Base-by-base conservation (phyloP, 1,284 basidiomycete genomes). In the Ustilago trichophora region DNA sequence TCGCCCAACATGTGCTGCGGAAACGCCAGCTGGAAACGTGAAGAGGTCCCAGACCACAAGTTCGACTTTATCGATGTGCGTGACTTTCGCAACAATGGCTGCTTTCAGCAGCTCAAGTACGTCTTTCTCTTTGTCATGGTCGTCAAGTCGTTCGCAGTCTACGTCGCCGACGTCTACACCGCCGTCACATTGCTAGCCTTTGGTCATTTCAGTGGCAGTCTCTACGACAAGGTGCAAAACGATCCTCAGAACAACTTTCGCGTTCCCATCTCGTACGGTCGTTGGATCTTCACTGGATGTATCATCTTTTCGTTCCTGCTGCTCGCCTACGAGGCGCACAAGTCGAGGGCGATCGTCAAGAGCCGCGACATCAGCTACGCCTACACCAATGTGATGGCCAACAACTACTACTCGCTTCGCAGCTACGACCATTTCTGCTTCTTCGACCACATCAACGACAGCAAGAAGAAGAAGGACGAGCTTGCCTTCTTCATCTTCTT, bases 401-500 rank as follows among this genome's bases (percentile, higher is more conserved):
- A 98, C 83, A 87, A 93, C 81, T 77, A 73, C 63, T 76, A 76
- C 50, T 68, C 55, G 35, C 22, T 78, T 91, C 91, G 91, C 53
- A 92, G 91, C 40, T 98, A 98, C 82, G 90, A 96, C 82, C 91
- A 96, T 82, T 98, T 96, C 81, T 98, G 95, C 83, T 93, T 98
- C 85, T 98, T 98, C 82, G 89, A 90, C 73, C 93, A 96, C 76
- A 97, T 98, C 83, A 90, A 90, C 78, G 90, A 91, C 78, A 97
- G 94, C 27, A 95, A 92, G 26, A 97, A 96, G 86, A 89, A 89
- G 74, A 93, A 90, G 82, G 95, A 98, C 82, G 92, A 96, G 78
- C 92, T 98, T 83, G 93, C 94, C 42, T 98, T 98, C 86, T 98
- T 97, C 83, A 88, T 98, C 82, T 98, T 98, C 87, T 98, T 98